Evolutionary conservation across 257 asterid species (phyloP), one percentile per base, ranked within the genome.

Genomic region (Avicennia marina): DNA sequence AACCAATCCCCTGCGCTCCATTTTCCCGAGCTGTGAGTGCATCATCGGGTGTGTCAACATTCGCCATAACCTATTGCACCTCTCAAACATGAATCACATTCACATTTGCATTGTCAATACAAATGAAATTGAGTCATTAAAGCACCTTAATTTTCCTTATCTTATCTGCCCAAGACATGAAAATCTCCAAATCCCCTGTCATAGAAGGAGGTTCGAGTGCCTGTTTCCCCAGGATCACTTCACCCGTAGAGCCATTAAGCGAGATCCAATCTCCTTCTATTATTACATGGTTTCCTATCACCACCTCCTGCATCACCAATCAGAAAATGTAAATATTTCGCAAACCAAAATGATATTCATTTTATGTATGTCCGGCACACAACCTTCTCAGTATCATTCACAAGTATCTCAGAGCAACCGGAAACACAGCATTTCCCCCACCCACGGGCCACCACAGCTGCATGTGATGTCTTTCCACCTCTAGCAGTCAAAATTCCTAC

Each of bases 401-500:
- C 95, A 2, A 87, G 95, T 33, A 91, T 81, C 25, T 91, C 98
- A 1, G 90, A 70, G 75, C 98, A 91, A 31, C 98, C 98, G 2
- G 95, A 88, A 56, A 91, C 80, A 33, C 98, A 91, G 68, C 98
- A 91, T 69, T 88, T 91, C 56, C 98, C 98, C 98, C 98, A 88
- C 21, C 97, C 98, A 69, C 98, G 98, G 8, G 98, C 98, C 22
- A 91, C 98, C 34, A 91, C 98, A 10, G 98, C 98, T 1, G 98
- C 98, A 67, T 91, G 98, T 34, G 98, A 91, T 11, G 98, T 91
- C 98, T 88, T 91, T 31, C 98, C 98, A 34, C 98, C 98, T 72
- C 98, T 67, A 11, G 97, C 95, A 0, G 98, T 91, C 75, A 91
- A 56, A 68, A 91, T 91, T 18, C 98, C 98, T 0, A 70, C 80